Conservation (phyloP, 2,329 filamentous ascomycete genomes). For the Thielaviopsis ethacetica region DNA sequence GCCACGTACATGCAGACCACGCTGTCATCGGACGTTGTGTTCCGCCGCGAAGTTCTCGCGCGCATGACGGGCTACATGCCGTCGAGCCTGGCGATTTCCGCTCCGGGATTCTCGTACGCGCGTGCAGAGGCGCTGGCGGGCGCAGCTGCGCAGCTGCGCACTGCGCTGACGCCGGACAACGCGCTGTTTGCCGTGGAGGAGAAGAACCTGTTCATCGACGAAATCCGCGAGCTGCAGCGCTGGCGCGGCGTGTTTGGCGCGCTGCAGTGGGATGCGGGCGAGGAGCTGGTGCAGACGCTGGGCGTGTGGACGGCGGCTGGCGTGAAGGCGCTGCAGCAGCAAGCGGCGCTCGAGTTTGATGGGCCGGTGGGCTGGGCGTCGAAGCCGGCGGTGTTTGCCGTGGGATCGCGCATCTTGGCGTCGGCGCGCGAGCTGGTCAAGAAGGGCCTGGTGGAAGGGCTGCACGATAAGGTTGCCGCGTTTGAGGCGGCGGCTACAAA, state of each 20-base stretch:
- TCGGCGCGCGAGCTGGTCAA: slow-evolving; percentile 21
- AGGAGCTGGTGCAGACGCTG: slow-evolving; percentile 17
- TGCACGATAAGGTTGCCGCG: slow-evolving; percentile 12
- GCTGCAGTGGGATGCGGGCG: slow-evolving; percentile 13
- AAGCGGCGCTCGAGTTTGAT: slow-evolving; percentile 26
- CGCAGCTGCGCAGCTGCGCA: slow-evolving; percentile 29
- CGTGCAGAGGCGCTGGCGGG: slow-evolving; percentile 24
- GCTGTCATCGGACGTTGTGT: slow-evolving; percentile 22
- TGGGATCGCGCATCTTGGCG: slow-evolving; percentile 34
- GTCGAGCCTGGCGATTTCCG: background rate
- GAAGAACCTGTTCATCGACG: slow-evolving; percentile 86
- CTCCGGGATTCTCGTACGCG: slow-evolving; percentile 18
- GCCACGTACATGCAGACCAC: slow-evolving; percentile 24
- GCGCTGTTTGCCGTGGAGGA: slow-evolving; percentile 77
- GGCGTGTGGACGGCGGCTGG: slow-evolving; percentile 34
- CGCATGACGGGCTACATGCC: slow-evolving; percentile 23
- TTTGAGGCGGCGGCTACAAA: slow-evolving; percentile 6
- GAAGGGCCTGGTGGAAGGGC: slow-evolving; percentile 8
- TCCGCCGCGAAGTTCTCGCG: slow-evolving; percentile 24
- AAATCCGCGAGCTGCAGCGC: slow-evolving; percentile 53
- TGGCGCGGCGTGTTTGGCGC: slow-evolving; percentile 42
- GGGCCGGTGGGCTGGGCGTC: slow-evolving; percentile 59
- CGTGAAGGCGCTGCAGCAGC: slow-evolving; percentile 19
- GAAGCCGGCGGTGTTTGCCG: slow-evolving; percentile 48
- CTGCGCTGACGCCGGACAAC: slow-evolving; percentile 38